A percentile compares a stretch with the other conserved stretches of the same genome.
phyloP scores from a whole-genome alignment of 495 filamentous ascomycete species.

The Oidiodendron maius region DNA sequence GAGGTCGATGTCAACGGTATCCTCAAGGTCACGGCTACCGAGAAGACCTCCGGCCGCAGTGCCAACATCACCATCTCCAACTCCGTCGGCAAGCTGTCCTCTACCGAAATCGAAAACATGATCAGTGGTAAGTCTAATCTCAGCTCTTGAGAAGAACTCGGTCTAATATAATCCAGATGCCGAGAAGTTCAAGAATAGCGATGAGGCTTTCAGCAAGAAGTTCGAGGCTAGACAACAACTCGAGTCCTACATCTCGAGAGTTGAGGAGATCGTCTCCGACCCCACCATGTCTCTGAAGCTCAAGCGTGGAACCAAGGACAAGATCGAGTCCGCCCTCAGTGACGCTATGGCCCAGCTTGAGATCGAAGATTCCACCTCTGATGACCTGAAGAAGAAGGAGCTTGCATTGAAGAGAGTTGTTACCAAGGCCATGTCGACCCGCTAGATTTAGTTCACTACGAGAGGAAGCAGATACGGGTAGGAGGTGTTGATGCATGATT shows the following conservation, averaged over 20 bases:
- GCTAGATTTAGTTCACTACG: conserved; percentile 6
- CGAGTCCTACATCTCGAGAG: conserved; percentile 97
- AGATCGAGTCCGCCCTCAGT: conserved; percentile 90
- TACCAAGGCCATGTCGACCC: conserved; percentile 65
- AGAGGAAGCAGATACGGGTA: conserved; percentile 12
- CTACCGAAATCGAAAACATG: conserved; percentile 95
- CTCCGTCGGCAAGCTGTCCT: conserved; percentile 97
- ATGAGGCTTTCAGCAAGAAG: conserved; percentile 98
- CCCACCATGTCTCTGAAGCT: conserved; percentile 93
- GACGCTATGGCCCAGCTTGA: conserved; percentile 85
- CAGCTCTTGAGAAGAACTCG: no score
- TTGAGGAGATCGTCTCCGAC: conserved; percentile 98
- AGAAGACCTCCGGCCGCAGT: conserved; percentile 96
- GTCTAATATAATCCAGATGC: conserved; percentile 47
- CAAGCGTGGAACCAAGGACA: conserved; percentile 98
- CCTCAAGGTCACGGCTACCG: conserved; percentile 98
- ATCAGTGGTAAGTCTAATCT: conserved; percentile 60
- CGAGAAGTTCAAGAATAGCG: conserved; percentile 96
- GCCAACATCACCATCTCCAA: conserved; percentile 99
- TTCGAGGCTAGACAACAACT: conserved; percentile 99
- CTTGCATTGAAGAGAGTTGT: conserved; percentile 94
- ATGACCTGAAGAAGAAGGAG: conserved; percentile 99
- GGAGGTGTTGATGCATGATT: conserved; percentile 23
- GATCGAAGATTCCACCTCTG: conserved; percentile 79
- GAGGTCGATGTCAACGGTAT: conserved; percentile 99